Conservation (phyloP, 257 asterid genomes). For the Capsicum pubescens region DNA sequence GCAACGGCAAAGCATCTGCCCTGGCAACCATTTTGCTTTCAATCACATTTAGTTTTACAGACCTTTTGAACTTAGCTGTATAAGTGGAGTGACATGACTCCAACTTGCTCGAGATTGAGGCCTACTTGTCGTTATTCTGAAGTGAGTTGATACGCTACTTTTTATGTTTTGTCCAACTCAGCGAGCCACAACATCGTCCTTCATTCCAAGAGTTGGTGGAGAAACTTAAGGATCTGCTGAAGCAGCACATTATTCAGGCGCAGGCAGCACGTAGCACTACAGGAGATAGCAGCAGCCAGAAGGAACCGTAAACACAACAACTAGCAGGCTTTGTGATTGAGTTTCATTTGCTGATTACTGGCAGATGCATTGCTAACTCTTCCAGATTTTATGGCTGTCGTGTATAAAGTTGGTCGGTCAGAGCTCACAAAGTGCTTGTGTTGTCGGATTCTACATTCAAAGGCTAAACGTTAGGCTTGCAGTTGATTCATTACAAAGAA, state of each 20-base stretch:
- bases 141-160: slow-evolving; percentile 9
- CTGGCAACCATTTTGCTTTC: neutral
- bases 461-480: neutral
- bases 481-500: neutral
- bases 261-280: slow-evolving; percentile 63
- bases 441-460: slow-evolving; percentile 21
- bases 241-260: slow-evolving; percentile 49
- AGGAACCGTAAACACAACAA: slow-evolving; percentile 46
- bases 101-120: neutral
- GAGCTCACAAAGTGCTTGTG: slow-evolving; percentile 35
- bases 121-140: neutral
- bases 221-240: slow-evolving; percentile 71
- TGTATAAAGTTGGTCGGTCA: neutral
- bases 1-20: neutral
- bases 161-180: slow-evolving; percentile 41
- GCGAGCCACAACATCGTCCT: slow-evolving; percentile 80
- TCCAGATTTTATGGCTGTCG: neutral
- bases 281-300: slow-evolving; percentile 51
- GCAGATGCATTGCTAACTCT: slow-evolving; percentile 10
- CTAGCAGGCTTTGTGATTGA: neutral
- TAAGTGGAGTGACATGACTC: slow-evolving; percentile 6
- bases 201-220: slow-evolving; percentile 79
- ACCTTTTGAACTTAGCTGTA: neutral
- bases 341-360: slow-evolving; percentile 9
- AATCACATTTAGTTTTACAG: neutral